phyloP scores from a whole-genome alignment of 2,329 filamentous ascomycete genomes.

The Sclerotinia glacialis region DNA sequence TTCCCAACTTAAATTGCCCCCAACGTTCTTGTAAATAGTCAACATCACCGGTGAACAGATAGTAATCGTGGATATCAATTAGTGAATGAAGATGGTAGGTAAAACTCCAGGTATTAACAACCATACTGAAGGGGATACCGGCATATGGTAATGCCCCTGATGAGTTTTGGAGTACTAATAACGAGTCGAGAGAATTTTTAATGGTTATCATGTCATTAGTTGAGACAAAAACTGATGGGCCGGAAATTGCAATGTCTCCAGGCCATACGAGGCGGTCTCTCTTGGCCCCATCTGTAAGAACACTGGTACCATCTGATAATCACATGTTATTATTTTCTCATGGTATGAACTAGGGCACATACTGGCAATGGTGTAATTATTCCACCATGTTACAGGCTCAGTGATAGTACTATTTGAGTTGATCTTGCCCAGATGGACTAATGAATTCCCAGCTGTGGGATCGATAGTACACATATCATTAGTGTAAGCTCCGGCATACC shows the following conservation, averaged over 20 bases:
- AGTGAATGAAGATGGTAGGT: conserved; percentile 61
- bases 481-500: conserved; percentile 49
- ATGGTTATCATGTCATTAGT: conserved; percentile 53
- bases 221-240: conserved; percentile 53
- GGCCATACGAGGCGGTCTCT: conserved; percentile 59
- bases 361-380: conserved; percentile 18
- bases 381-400: conserved; percentile 11
- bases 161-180: conserved; percentile 30
- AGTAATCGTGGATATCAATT: conserved; percentile 57
- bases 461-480: conserved; percentile 31
- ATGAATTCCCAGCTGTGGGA: conserved; percentile 37
- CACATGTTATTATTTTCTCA: conserved; percentile 36
- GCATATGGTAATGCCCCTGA: conserved; percentile 29
- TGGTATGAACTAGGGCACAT: neutral
- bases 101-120: conserved; percentile 44
- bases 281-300: conserved; percentile 53
- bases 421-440: conserved; percentile 19
- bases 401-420: neutral
- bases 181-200: conserved; percentile 47
- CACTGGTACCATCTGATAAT: conserved; percentile 31
- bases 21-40: conserved; percentile 49
- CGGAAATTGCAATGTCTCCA: conserved; percentile 58
- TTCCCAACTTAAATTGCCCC: conserved; percentile 48
- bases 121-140: conserved; percentile 46
- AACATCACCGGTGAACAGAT: conserved; percentile 55